Base-by-base conservation (phyloP, 192 early-diverging fungal species). In the Entophlyctis luteolus region DNA sequence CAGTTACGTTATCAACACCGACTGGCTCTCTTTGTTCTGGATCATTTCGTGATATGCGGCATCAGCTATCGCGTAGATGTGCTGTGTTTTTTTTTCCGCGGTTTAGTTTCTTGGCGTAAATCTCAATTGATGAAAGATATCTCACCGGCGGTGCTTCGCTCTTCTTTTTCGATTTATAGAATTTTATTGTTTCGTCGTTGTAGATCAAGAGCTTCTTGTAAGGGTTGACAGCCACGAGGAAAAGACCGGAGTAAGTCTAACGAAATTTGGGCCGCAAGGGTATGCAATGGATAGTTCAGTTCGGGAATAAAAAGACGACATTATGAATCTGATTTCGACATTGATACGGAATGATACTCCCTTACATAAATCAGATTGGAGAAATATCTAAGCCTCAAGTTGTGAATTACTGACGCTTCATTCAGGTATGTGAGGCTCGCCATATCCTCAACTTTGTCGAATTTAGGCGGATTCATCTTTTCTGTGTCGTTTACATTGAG, bases 401-500 rank as follows among this genome's bases (percentile, higher is more conserved):
- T 99, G 81, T 99, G 94, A n/a, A 96, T 88, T 8, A 99, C 96
- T 3, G 95, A 98, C 4, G 96, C 91, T 65, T 96, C 95, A 80
- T 99, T 99, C 45, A 99, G 82, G 75, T 95, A 89, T 12, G 93
- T 94, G 59, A 99, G 71, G 47, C 96, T 93, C 20, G 96, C 96
- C 95, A 99, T 98, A 77, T 99, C 96, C 65, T 99, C 96, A 38
- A 90, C 93, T 71, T 89, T 90, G 73, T 99, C 96, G 71, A 99
- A 99, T 79, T 99, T 98, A 62, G 96, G 96, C 56, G 96, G 96
- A 55, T 99, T 99, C 91, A 98, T 95, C 76, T 96, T 95, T 59
- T 95, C 87, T 5, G 89, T 90, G 47, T 87, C 90, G 72, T 89
- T 91, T 59, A 89, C 80, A 71, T 86, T 85, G 53, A 94, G 86